phyloP scores from a whole-genome alignment of 371 early-diverging fungal species.

The Mucor irregularis region DNA sequence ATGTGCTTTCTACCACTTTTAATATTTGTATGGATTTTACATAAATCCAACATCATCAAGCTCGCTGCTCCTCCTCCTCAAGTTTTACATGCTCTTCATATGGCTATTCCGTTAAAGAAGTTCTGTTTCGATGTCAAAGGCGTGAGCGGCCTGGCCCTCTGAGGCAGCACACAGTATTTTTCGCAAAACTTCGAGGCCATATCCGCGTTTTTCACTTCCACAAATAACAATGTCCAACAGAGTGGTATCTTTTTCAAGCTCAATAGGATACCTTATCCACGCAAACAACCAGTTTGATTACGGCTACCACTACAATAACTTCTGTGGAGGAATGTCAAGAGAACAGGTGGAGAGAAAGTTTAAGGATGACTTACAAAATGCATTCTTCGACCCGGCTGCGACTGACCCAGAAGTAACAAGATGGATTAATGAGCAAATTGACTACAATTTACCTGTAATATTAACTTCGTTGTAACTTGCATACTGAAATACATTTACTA shows the following conservation, averaged over 20 bases:
- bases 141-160: no score
- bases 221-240: not conserved
- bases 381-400: not conserved
- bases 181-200: no score
- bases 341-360: not conserved
- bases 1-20: no score
- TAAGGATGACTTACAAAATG: conserved; percentile 1
- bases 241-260: conserved; percentile 2
- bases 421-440: not conserved
- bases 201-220: no score
- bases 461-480: conserved; percentile 1
- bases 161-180: no score
- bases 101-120: no score
- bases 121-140: no score
- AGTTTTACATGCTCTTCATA: no score
- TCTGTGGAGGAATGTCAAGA: not conserved
- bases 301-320: not conserved
- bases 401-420: not conserved
- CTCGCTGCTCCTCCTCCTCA: no score
- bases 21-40: no score
- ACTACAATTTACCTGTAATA: conserved; percentile 1
- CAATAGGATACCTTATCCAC: conserved; percentile 6
- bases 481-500: not conserved
- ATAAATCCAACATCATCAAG: no score
- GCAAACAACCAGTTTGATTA: not conserved